These are phyloP conservation scores for Aspergillus sp. DNA, from an alignment of 2,329 filamentous ascomycete genomes.

Conservation along the genomic window DNA sequence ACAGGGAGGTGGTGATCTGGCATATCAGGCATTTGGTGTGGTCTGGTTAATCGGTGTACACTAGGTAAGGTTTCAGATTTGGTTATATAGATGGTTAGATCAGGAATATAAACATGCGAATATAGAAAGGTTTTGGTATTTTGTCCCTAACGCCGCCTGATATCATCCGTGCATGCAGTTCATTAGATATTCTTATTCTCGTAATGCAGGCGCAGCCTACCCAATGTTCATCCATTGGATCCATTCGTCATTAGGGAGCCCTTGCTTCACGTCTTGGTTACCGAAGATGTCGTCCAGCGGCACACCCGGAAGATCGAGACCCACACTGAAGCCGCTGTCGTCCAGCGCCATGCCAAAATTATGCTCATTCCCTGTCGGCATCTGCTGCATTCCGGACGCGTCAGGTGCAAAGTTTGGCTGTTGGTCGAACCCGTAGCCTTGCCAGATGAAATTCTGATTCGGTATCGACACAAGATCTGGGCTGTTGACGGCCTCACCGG, in stretches of 20 bases:
- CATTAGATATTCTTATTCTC: constrained; percentile 12
- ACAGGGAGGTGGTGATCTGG: constrained; percentile 19
- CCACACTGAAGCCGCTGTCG: constrained; percentile 36
- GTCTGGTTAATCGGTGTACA: not conserved
- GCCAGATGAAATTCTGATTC: constrained; percentile 48
- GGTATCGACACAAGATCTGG: constrained; percentile 49
- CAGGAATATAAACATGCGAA: constrained; percentile 2
- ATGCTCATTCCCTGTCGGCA: constrained; percentile 27
- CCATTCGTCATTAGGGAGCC: constrained; percentile 42
- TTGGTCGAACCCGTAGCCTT: constrained; percentile 42
- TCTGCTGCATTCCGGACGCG: constrained; percentile 27
- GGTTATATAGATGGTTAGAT: constrained; percentile 3
- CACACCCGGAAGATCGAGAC: constrained; percentile 39
- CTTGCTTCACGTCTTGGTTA: constrained; percentile 33
- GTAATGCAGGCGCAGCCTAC: constrained; percentile 6
- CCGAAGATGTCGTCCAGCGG: constrained; percentile 49
- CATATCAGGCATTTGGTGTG: not conserved
- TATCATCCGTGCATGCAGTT: constrained; percentile 6
- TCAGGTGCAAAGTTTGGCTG: constrained; percentile 26
- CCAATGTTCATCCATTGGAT: constrained; percentile 45
- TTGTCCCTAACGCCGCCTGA: constrained; percentile 9
- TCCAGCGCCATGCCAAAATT: constrained; percentile 34
- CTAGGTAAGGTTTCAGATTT: constrained; percentile 8
- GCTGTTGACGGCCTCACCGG: constrained; percentile 41
- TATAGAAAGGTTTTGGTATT: constrained; percentile 5